These are phyloP conservation scores for Pleodorina starrii DNA, from an alignment of 139 green algal genomes.

Conservation along the genomic window DNA sequence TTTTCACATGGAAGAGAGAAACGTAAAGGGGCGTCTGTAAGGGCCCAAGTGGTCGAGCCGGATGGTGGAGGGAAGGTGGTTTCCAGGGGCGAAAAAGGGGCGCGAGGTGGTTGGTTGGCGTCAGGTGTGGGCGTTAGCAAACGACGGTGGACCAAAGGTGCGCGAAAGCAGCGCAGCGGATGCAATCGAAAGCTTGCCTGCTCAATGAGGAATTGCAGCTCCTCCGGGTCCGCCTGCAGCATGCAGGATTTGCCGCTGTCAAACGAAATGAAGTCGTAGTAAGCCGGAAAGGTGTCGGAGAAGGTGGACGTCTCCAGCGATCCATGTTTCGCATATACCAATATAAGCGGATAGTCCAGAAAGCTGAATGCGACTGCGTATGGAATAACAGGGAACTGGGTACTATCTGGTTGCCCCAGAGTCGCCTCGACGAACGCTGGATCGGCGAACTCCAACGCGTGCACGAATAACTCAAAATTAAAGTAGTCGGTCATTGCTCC, in stretches of 20 bases:
- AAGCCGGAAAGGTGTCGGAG: not conserved
- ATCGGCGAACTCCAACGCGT: slow-evolving; percentile 45
- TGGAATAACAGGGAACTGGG: not conserved
- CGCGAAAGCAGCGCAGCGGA: too few species aligned
- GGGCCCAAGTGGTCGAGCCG: not conserved
- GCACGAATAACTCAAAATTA: slow-evolving; percentile 46
- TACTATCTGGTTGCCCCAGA: not conserved
- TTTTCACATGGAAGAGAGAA: slow-evolving; percentile 54
- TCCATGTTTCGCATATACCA: slow-evolving; percentile 46
- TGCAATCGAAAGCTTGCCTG: slow-evolving; percentile 25
- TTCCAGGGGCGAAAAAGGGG: not conserved
- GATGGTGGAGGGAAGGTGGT: not conserved
- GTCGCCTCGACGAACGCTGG: slow-evolving; percentile 28
- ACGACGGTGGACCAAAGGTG: not conserved
- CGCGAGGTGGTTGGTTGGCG: slow-evolving; percentile 1
- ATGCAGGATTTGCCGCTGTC: slow-evolving; percentile 51
- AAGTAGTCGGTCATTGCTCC: slow-evolving; percentile 30
- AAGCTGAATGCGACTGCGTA: slow-evolving; percentile 54
- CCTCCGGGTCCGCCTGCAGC: slow-evolving; percentile 42
- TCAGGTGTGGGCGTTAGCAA: not conserved
- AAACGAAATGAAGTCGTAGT: slow-evolving; percentile 29
- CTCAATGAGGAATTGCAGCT: slow-evolving; percentile 52
- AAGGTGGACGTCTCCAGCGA: not conserved
- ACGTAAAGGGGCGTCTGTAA: slow-evolving; percentile 52
- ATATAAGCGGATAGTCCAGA: slow-evolving; percentile 56